A percentile compares a stretch with the other conserved stretches of the same genome.
These are phyloP conservation scores for Candida orba DNA, from an alignment of 805 yeast species.

Conservation along the genomic window DNA sequence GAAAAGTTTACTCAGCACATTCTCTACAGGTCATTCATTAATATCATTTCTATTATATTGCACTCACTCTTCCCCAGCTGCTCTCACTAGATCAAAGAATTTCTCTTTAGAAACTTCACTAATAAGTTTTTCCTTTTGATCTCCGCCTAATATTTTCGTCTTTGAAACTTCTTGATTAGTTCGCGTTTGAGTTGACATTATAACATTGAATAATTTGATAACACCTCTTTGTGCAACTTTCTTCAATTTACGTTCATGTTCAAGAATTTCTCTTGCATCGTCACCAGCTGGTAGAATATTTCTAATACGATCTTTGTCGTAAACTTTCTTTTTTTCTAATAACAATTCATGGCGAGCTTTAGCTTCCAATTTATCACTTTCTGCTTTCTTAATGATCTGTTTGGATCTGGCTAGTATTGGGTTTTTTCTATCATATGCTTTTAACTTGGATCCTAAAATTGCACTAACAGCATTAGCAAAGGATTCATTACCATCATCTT, in stretches of 20 bases:
- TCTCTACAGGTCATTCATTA: too few relatives aligned
- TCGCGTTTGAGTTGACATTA: constrained; percentile 66
- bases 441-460: constrained; percentile 74
- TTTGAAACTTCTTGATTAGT: constrained; percentile 44
- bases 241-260: constrained; percentile 60
- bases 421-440: constrained; percentile 82
- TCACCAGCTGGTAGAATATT: constrained; percentile 62
- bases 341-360: constrained; percentile 69
- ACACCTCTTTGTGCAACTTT: constrained; percentile 88
- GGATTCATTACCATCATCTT: constrained; percentile 63
- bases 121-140: constrained; percentile 50
- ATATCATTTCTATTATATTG: too few relatives aligned
- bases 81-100: constrained; percentile 80
- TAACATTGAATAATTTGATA: constrained; percentile 76
- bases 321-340: constrained; percentile 61
- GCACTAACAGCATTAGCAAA: constrained; percentile 83
- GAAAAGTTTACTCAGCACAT: too few relatives aligned
- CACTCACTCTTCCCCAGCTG: constrained; percentile 45
- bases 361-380: constrained; percentile 72
- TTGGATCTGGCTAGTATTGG: constrained; percentile 88
- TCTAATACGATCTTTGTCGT: constrained; percentile 60
- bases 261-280: constrained; percentile 50
- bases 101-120: constrained; percentile 84
- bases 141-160: constrained; percentile 34
- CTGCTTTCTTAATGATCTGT: constrained; percentile 59